Percentiles rank a stretch among this genome's conserved stretches.
phyloP scores from a whole-genome alignment of 371 early-diverging fungal species.

The Catenaria anguillulae region DNA sequence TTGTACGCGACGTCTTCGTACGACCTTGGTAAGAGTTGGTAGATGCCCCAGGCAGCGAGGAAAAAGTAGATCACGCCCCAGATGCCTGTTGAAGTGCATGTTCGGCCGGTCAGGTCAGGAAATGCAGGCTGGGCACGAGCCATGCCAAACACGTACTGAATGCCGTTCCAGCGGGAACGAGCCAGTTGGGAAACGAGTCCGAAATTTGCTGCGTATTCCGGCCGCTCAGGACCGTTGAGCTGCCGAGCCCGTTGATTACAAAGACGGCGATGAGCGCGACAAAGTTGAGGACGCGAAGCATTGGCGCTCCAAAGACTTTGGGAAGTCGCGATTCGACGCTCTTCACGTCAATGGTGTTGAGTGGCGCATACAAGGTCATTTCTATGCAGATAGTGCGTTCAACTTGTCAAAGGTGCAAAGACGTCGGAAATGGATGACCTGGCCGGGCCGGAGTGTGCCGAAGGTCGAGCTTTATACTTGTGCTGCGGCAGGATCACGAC shows the following conservation, averaged over 20 bases:
- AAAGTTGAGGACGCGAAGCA: not conserved
- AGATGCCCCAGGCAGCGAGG: not conserved
- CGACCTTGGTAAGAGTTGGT: not conserved
- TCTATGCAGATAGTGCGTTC: too few relatives aligned
- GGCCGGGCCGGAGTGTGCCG: too few relatives aligned
- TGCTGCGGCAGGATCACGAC: too few relatives aligned
- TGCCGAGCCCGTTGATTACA: not conserved
- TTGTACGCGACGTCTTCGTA: not conserved
- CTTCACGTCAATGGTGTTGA: too few relatives aligned
- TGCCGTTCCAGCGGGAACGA: not conserved
- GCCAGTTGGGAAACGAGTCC: not conserved
- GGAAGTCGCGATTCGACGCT: too few relatives aligned
- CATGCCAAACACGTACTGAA: not conserved
- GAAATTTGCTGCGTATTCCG: not conserved
- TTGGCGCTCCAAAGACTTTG: not conserved
- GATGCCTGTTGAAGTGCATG: not conserved
- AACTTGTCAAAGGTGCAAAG: too few relatives aligned
- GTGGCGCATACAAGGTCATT: too few relatives aligned
- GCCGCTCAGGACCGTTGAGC: not conserved
- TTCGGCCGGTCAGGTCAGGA: too few relatives aligned
- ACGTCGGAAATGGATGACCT: too few relatives aligned
- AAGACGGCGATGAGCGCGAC: conserved; percentile 1
- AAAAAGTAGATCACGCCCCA: conserved; percentile 1
- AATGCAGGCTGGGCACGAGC: too few relatives aligned
- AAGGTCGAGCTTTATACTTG: too few relatives aligned